A percentile compares a stretch with the other conserved stretches of the same genome.
phyloP scores from a whole-genome alignment of 192 early-diverging fungal species.

The Kickxella alabastrina region DNA sequence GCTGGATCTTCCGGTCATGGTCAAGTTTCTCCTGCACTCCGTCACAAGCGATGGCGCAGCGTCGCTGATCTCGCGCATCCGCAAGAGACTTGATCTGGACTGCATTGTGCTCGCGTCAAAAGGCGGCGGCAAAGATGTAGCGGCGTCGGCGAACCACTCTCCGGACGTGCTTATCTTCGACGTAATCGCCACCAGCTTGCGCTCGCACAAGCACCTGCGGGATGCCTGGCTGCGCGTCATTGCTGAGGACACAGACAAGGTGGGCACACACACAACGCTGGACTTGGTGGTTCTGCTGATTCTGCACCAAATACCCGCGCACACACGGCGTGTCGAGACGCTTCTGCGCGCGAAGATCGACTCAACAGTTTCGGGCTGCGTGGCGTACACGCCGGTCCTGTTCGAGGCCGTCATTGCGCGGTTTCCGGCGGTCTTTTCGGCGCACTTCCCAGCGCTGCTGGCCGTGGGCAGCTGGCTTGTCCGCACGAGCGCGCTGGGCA shows the following conservation, averaged over 20 bases:
- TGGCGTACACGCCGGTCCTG: slow-evolving; percentile 25
- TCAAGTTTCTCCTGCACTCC: slow-evolving; percentile 70
- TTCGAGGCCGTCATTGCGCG: slow-evolving; percentile 9
- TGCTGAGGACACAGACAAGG: slow-evolving; percentile 30
- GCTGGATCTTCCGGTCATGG: slow-evolving; percentile 64
- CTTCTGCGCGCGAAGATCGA: slow-evolving; percentile 23
- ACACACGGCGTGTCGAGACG: slow-evolving; percentile 31
- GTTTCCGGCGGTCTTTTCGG: slow-evolving; percentile 30
- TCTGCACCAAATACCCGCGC: slow-evolving; percentile 35
- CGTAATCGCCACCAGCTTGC: slow-evolving; percentile 60
- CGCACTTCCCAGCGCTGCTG: slow-evolving; percentile 48
- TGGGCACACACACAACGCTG: slow-evolving; percentile 44
- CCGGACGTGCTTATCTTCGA: slow-evolving; percentile 55
- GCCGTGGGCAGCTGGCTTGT: slow-evolving; percentile 60
- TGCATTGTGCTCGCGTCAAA: slow-evolving; percentile 51
- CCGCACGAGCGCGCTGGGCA: slow-evolving; percentile 45
- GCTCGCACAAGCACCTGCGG: slow-evolving; percentile 63
- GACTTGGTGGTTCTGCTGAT: slow-evolving; percentile 48
- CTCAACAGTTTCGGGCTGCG: slow-evolving; percentile 4
- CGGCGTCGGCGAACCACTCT: slow-evolving; percentile 7
- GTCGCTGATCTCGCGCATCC: slow-evolving; percentile 39
- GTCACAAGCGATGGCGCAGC: slow-evolving; percentile 42
- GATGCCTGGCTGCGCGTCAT: slow-evolving; percentile 68
- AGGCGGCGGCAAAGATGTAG: slow-evolving; percentile 1
- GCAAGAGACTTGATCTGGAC: slow-evolving; percentile 62